Evolutionary conservation across 495 filamentous ascomycete genomes (phyloP).

Genomic region (Talaromyces nanjingensis): DNA sequence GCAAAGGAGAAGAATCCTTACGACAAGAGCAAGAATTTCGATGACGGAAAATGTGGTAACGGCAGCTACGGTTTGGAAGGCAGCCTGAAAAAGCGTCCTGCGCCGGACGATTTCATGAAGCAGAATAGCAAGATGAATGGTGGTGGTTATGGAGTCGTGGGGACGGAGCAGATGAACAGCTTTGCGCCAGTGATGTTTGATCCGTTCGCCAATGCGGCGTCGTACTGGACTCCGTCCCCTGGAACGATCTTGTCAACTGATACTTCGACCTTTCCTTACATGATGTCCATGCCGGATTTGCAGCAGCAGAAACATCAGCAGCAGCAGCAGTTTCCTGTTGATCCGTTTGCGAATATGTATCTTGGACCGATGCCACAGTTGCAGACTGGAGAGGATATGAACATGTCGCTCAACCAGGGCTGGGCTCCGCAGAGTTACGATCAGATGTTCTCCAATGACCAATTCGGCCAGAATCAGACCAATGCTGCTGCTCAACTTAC

Average conservation of each 20-base stretch:
- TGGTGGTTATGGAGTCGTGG: not conserved
- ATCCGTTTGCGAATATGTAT: constrained; percentile 12
- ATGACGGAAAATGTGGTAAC: not conserved
- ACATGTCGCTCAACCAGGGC: not conserved
- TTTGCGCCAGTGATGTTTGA: not conserved
- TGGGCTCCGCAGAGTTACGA: not conserved
- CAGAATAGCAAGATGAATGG: not conserved
- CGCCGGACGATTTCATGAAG: not conserved
- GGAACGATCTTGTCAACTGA: not conserved
- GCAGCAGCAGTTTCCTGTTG: constrained; percentile 5
- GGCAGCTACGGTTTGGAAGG: not conserved
- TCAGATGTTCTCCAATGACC: not conserved
- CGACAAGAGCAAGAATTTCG: constrained; percentile 14
- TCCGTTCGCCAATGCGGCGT: not conserved
- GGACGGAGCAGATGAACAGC: not conserved
- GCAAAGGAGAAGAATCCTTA: constrained; percentile 1
- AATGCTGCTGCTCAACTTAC: not conserved
- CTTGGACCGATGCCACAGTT: not conserved
- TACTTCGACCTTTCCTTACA: not conserved
- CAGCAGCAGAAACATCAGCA: not conserved
- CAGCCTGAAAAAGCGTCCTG: not conserved
- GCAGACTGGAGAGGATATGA: not conserved
- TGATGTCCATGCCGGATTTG: not conserved
- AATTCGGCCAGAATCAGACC: not conserved
- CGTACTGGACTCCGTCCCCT: not conserved